Percentiles rank a stretch among this genome's conserved stretches.
Evolutionary conservation across 805 yeast species (phyloP).

Genomic region (Zygosaccharomyces bailii): DNA sequence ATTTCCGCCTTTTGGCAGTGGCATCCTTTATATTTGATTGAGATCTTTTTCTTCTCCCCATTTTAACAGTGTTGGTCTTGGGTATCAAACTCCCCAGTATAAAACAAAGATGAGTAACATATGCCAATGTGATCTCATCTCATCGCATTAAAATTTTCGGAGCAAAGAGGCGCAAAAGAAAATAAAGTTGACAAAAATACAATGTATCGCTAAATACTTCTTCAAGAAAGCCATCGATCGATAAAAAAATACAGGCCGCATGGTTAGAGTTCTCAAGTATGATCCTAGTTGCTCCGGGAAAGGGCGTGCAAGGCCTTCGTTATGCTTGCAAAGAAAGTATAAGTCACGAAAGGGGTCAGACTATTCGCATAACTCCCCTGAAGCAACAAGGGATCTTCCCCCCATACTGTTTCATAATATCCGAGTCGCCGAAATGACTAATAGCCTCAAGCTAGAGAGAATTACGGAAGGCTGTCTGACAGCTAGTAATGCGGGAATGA

Average conservation of each 20-base stretch:
- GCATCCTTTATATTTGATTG: conserved; percentile 29
- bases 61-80: conserved; percentile 1
- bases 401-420: conserved; percentile 15
- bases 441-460: background rate
- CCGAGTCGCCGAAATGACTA: conserved; percentile 7
- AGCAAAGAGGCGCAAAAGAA: conserved; percentile 1
- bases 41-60: conserved; percentile 32
- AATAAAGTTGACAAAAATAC: background rate
- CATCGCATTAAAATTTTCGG: conserved; percentile 10
- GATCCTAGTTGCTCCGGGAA: conserved; percentile 16
- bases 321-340: background rate
- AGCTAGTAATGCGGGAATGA: background rate
- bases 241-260: too few species aligned
- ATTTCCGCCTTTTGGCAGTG: conserved; percentile 32
- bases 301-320: background rate
- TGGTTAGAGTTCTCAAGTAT: conserved; percentile 15
- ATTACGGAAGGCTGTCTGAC: background rate
- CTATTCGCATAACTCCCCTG: background rate
- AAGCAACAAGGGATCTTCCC: background rate
- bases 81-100: too few species aligned
- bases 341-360: conserved; percentile 4
- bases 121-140: too few species aligned
- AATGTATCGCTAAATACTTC: too few species aligned
- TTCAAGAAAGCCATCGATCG: too few species aligned
- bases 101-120: too few species aligned